phyloP scores from a whole-genome alignment of 1,139 yeast species.

The Kurtzmaniella natalensis region DNA sequence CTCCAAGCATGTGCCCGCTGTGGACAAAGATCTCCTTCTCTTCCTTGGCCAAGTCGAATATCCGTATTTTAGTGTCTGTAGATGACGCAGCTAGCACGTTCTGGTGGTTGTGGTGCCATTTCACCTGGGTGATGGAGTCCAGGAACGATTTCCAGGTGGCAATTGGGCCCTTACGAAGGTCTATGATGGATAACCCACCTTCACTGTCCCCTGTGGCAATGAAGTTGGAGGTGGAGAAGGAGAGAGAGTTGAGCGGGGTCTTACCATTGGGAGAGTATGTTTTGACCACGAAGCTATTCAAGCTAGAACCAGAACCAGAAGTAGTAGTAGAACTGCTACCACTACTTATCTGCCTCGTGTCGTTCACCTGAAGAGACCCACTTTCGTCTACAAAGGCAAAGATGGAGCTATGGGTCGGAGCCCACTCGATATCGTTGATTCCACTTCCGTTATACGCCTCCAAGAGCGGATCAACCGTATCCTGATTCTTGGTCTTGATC shows the following conservation, averaged over 20 bases:
- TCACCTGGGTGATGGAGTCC: constrained; percentile 61
- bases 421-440: constrained; percentile 61
- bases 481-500: constrained; percentile 12
- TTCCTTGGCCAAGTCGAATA: constrained; percentile 57
- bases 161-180: constrained; percentile 15
- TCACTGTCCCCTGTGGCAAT: constrained; percentile 67
- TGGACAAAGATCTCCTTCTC: constrained; percentile 61
- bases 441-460: constrained; percentile 26
- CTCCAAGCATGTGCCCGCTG: constrained; percentile 87
- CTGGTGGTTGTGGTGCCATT: constrained; percentile 71
- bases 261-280: not conserved
- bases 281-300: constrained; percentile 1
- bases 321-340: constrained; percentile 16
- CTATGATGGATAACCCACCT: constrained; percentile 29
- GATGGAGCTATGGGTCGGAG: constrained; percentile 53
- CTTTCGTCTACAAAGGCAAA: constrained; percentile 58
- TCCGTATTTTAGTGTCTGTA: constrained; percentile 61
- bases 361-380: constrained; percentile 45
- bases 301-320: too few relatives aligned
- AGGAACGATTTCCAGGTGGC: constrained; percentile 9
- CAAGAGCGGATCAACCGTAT: constrained; percentile 10
- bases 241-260: constrained; percentile 1
- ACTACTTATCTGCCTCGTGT: constrained; percentile 31
- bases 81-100: constrained; percentile 71
- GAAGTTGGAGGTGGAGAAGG: constrained; percentile 19